Evolutionary conservation across 139 green algal species (phyloP).

Genomic region (Medakamo hakoo): DNA sequence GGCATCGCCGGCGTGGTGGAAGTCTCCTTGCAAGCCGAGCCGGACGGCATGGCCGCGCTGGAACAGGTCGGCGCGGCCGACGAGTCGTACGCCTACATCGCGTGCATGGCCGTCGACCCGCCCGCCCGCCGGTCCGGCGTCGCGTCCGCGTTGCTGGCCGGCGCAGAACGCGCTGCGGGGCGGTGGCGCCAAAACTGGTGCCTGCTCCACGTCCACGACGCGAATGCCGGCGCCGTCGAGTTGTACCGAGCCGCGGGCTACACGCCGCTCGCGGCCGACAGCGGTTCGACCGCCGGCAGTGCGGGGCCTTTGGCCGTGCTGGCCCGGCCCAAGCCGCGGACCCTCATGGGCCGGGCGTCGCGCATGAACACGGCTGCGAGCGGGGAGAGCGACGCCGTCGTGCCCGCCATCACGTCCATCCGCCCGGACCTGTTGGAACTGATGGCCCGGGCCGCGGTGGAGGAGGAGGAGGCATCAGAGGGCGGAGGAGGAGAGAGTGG

Average conservation of each 20-base stretch:
- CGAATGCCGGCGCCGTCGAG: neutral
- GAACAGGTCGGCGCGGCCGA: neutral
- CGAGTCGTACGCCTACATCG: constrained; percentile 1
- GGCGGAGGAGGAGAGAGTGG: too few relatives aligned
- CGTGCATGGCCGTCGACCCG: constrained; percentile 1
- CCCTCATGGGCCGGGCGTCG: neutral
- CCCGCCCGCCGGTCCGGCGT: neutral
- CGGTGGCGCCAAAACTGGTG: neutral
- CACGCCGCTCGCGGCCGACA: neutral
- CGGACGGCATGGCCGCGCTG: neutral
- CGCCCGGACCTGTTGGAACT: neutral
- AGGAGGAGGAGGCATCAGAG: too few relatives aligned
- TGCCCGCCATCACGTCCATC: neutral
- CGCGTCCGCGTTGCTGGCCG: neutral
- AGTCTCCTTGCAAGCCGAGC: neutral
- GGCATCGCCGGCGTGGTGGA: neutral
- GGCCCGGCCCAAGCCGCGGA: too few relatives aligned
- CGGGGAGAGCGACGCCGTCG: too few relatives aligned
- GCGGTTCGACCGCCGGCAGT: too few relatives aligned
- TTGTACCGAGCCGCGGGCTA: neutral
- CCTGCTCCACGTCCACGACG: neutral
- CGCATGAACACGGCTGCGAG: neutral
- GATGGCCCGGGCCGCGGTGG: neutral
- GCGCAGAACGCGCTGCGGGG: neutral
- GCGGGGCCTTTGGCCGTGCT: too few relatives aligned